Percentiles rank a stretch among this genome's conserved stretches.
Evolutionary conservation across 192 early-diverging fungal genomes (phyloP).

Genomic region (Fimicolochytrium jonesii): DNA sequence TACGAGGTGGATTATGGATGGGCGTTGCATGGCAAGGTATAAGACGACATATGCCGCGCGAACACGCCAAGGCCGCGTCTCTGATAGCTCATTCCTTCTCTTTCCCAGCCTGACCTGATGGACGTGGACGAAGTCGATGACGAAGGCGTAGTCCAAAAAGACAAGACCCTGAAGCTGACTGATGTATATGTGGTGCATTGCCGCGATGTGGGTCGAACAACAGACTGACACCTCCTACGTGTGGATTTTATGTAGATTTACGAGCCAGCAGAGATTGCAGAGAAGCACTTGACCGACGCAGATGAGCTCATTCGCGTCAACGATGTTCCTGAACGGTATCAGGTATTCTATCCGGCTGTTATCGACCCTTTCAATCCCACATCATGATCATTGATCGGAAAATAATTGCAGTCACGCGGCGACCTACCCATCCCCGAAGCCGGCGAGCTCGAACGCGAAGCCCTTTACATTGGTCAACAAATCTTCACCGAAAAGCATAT

Average conservation of each 20-base stretch:
- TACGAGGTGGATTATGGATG: conserved; percentile 86
- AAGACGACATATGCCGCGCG: too few species aligned
- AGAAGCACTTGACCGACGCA: conserved; percentile 83
- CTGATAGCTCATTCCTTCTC: too few species aligned
- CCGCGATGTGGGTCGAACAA: conserved; percentile 24
- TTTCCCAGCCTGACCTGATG: conserved; percentile 26
- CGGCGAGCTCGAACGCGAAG: conserved; percentile 37
- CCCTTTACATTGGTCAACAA: conserved; percentile 21
- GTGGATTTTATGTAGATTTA: conserved; percentile 32
- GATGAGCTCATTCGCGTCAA: conserved; percentile 84
- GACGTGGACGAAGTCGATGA: conserved; percentile 57
- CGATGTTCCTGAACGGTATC: conserved; percentile 89
- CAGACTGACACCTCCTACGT: not conserved
- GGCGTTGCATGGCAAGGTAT: conserved; percentile 49
- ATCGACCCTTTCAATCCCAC: too few species aligned
- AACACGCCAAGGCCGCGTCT: too few species aligned
- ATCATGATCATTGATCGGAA: too few species aligned
- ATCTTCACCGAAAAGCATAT: conserved; percentile 15
- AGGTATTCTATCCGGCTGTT: not conserved
- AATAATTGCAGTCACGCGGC: conserved; percentile 24
- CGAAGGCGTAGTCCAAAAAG: conserved; percentile 31
- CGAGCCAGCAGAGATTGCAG: conserved; percentile 84
- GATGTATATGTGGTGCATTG: conserved; percentile 44
- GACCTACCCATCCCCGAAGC: conserved; percentile 26
- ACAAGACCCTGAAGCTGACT: conserved; percentile 39